Base-by-base conservation (phyloP, 2,329 filamentous ascomycete genomes). In the Alternaria metachromatica region DNA sequence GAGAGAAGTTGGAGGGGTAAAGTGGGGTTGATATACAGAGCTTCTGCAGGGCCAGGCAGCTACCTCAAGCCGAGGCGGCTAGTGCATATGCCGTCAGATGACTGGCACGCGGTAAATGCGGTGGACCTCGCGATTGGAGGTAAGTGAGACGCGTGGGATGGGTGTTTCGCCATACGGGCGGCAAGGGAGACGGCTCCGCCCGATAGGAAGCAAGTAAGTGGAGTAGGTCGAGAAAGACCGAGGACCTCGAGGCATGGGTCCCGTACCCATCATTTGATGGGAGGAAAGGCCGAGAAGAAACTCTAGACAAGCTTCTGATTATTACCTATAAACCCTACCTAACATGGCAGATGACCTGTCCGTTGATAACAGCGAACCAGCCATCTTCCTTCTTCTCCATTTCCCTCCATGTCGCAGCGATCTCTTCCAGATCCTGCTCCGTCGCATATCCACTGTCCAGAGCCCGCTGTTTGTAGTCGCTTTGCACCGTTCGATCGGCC, bases 311-410 rank as follows among this genome's bases (percentile, higher is more conserved):
- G 30, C 15, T 54, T 51, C 28, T 43, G 41, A 55, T 63, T 48
- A 37, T 33, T 54, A 37, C 44, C 25, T 41, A 50, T 23, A 21
- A 9, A 26, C 3, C 25, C 61, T 65, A 69, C 55, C 65, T 66
- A 41, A 77, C 72, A 60, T 73, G 75, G 60, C 75, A 78, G 37
- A 80, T 76, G 20, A 83, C 69, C 67, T 84, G 79, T 3, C 82
- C 82, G 70, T 83, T 78, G 69, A 83, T 76, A 18, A 80, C 75
- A 1, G 76, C 78, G 62, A 81, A 81, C 74, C 76, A 80, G 4
- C 78, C 82, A 62, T 83, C 81, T 28, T 83, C 81, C 20, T 77
- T 76, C 65, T 73, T 72, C 51, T 79, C 78, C 77, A 82, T 82
- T 41, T 79, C 75, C 46, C 77, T 75, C 76, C 79, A 84, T 9